Evolutionary conservation across 305 asterid genomes (phyloP).

Genomic region (Lippia alba): DNA sequence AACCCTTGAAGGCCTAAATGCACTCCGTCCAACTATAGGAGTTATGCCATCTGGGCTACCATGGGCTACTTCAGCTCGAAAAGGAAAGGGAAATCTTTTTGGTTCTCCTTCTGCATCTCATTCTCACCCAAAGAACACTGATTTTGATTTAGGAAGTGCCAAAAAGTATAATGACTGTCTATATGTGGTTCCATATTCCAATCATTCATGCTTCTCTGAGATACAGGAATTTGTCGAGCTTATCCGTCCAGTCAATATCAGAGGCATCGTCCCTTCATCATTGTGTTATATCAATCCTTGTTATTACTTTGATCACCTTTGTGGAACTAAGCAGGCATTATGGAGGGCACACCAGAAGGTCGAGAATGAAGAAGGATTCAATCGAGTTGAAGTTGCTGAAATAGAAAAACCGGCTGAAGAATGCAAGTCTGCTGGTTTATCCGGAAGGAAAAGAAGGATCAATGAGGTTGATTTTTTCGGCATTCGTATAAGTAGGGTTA

Average conservation of each 20-base stretch:
- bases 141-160: slow-evolving; percentile 25
- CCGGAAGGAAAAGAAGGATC: slow-evolving; percentile 52
- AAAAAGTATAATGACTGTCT: slow-evolving; percentile 49
- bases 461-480: slow-evolving; percentile 43
- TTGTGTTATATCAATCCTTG: slow-evolving; percentile 58
- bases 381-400: slow-evolving; percentile 38
- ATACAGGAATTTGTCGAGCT: slow-evolving; percentile 76
- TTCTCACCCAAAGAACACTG: slow-evolving; percentile 1
- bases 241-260: slow-evolving; percentile 66
- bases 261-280: slow-evolving; percentile 74
- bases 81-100: slow-evolving; percentile 34
- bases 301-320: slow-evolving; percentile 62
- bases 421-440: slow-evolving; percentile 12
- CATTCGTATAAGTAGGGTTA: slow-evolving; percentile 59
- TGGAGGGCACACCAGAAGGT: slow-evolving; percentile 49
- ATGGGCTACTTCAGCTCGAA: slow-evolving; percentile 50
- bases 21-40: slow-evolving; percentile 71
- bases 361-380: slow-evolving; percentile 41
- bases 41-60: slow-evolving; percentile 93
- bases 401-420: slow-evolving; percentile 35
- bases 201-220: slow-evolving; percentile 84
- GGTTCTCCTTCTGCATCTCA: slow-evolving; percentile 38
- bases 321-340: slow-evolving; percentile 61
- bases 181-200: slow-evolving; percentile 79
- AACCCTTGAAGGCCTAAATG: slow-evolving; percentile 71